Base-by-base conservation (phyloP, 495 filamentous ascomycete genomes). In the Bryoglossum gracile region DNA sequence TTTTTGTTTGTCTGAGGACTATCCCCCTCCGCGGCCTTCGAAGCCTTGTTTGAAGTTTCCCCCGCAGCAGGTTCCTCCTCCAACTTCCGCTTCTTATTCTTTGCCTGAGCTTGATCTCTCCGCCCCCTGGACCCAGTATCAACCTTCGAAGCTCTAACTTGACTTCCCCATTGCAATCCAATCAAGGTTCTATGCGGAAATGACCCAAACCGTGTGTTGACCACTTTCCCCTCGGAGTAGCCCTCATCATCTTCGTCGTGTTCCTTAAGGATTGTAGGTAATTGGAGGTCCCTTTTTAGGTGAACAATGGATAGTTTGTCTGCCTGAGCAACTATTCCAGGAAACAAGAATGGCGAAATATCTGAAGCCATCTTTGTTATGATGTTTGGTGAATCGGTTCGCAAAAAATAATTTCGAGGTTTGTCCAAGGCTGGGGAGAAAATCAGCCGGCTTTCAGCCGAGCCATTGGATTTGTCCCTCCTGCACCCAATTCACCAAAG, bases 141-240 rank as follows among this genome's bases (percentile, higher is more conserved):
- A 39, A 94, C 89, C 34, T 82, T 76, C n/a, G 86, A 91, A 3
- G 92, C 91, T 34, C 83, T 74, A 22, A 97, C 82, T 60, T 97
- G 92, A 4, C 84, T 84, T 37, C 92, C 92, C 89, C 90, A 96
- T 43, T 87, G 83, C 38, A 88, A 69, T 13, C 76, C 70, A 60
- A 92, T 67, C 43, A 99, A 71, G 1, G 92, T 95, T 39, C 73
- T 83, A 67, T 97, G 91, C 0, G 92, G 92, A 58, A 94, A 99
- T 3, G 89, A 91, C 19, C 92, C 92, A 59, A 94, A 99, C 8
- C 90, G 83, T 2, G 92, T 99, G 63, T 92, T 97, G 47, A 84
- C 78, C 8, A 95, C 86, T 48, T 83, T 82, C 46, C 86, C 87
- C 62, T 92, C 88, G 19, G 74, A 74, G 55, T 90, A 87, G 53